phyloP scores from a whole-genome alignment of 2,329 filamentous ascomycete genomes.

The Trichoderma breve region DNA sequence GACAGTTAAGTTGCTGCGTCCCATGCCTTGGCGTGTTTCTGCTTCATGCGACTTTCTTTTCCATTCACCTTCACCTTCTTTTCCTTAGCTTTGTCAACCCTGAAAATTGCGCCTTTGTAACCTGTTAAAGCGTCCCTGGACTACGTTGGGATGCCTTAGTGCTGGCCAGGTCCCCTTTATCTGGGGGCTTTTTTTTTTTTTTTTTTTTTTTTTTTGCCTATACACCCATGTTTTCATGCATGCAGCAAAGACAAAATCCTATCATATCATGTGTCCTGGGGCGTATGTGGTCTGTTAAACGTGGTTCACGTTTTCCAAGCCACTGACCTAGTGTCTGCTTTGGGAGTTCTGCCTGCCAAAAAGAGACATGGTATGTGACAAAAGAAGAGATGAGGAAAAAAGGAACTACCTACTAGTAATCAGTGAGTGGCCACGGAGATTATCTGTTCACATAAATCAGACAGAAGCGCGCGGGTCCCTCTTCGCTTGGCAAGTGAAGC shows the following conservation, averaged over 20 bases:
- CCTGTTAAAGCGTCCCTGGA: neutral
- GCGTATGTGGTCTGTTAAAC: neutral
- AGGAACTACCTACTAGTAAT: too few species aligned
- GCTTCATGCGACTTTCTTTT: neutral
- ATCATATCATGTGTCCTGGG: neutral
- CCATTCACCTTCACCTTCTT: neutral
- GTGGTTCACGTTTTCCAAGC: neutral
- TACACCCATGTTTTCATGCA: neutral
- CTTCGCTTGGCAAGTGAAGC: neutral
- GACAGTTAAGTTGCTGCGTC: neutral
- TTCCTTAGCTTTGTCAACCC: neutral
- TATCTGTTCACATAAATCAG: neutral
- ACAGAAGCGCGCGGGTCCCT: neutral
- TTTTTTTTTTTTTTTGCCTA: neutral
- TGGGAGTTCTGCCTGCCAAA: neutral
- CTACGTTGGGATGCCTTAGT: neutral
- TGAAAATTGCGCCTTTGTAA: conserved; percentile 3
- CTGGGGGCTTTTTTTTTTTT: neutral
- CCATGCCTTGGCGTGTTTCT: neutral
- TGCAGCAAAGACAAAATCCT: neutral
- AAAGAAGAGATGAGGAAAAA: neutral
- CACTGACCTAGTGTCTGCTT: neutral
- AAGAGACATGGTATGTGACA: neutral
- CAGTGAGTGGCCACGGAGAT: neutral
- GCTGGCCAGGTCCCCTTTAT: neutral